Conservation (phyloP, 768 basidiomycete species). For the Pleurotus sapidus region DNA sequence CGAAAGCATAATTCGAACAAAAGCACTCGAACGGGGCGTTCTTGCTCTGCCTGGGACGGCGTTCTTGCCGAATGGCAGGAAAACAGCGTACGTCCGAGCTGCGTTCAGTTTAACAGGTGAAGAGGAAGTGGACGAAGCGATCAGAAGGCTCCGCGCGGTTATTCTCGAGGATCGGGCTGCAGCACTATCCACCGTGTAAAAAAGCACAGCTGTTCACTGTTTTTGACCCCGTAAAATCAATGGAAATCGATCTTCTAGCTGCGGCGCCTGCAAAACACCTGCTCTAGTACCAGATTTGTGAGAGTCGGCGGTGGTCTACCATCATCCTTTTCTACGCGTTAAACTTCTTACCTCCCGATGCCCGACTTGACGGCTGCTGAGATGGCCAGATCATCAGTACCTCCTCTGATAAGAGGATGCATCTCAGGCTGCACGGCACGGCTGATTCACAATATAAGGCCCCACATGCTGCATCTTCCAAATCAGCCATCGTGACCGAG, state of each 20-base stretch:
- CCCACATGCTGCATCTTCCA: not conserved
- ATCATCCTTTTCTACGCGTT: no score
- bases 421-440: no score
- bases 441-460: not conserved
- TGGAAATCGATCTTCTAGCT: no score
- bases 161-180: constrained; percentile 27
- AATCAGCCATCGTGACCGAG: not conserved
- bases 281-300: no score
- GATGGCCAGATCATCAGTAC: no score
- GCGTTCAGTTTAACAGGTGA: constrained; percentile 71
- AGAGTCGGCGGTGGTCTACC: no score
- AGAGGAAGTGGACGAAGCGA: constrained; percentile 71
- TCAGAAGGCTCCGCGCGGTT: constrained; percentile 52
- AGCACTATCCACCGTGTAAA: not conserved
- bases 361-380: no score
- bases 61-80: constrained; percentile 71
- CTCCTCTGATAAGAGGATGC: no score
- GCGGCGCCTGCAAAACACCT: no score
- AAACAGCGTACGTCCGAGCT: constrained; percentile 76
- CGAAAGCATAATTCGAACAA: constrained; percentile 64
- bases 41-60: constrained; percentile 87
- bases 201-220: not conserved
- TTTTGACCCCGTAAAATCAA: not conserved
- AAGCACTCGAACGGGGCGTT: constrained; percentile 78
- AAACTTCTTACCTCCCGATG: no score